Conservation (phyloP, 1,284 basidiomycete genomes). For the Leccinum fuscescens region DNA sequence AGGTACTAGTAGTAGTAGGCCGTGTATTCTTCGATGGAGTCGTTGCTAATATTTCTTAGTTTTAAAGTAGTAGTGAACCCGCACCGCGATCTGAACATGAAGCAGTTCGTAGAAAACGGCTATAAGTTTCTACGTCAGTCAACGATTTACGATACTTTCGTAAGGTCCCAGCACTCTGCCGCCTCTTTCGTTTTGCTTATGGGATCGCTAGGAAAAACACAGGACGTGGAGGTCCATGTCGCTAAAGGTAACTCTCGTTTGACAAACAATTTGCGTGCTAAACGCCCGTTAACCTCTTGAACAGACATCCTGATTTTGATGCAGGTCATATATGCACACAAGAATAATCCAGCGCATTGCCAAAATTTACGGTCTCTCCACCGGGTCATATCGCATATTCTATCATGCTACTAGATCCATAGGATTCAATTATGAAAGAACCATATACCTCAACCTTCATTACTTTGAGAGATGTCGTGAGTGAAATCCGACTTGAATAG, state of each 20-base stretch:
- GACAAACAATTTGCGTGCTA: not conserved
- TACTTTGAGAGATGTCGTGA: constrained; percentile 11
- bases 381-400: no score
- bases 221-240: not conserved
- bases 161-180: not conserved
- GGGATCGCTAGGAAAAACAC: not conserved
- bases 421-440: no score
- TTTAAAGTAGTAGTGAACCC: no score
- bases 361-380: no score
- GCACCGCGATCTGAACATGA: not conserved
- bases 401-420: no score
- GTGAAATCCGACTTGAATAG: constrained; percentile 22
- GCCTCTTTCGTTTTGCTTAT: not conserved
- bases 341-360: no score
- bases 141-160: not conserved
- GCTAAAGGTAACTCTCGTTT: not conserved
- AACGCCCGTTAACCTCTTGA: not conserved
- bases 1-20: no score
- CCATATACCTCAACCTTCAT: no score
- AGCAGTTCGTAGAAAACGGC: not conserved
- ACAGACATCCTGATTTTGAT: constrained; percentile 32
- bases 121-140: not conserved
- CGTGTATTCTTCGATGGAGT: no score
- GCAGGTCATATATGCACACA: constrained; percentile 25
- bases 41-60: no score